Percentiles rank a stretch among this genome's conserved stretches.
These are phyloP conservation scores for Solanum ossicruentum DNA, from an alignment of 257 asterid species.

Conservation along the genomic window DNA sequence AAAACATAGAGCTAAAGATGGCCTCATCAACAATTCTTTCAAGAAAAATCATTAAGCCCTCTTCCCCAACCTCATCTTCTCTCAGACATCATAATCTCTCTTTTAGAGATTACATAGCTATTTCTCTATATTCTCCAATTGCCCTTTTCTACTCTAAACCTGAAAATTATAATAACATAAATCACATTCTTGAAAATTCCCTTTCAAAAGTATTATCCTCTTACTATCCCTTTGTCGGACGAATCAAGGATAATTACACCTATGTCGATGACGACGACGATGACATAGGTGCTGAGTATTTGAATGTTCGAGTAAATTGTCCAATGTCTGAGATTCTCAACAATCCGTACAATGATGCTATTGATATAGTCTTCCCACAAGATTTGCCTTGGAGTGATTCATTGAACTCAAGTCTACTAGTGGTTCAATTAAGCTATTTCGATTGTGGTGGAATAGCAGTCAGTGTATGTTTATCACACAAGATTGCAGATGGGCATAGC, in stretches of 20 bases:
- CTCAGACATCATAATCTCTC: background rate
- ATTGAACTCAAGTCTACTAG: background rate
- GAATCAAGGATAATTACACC: background rate
- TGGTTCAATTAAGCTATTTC: background rate
- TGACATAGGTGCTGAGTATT: background rate
- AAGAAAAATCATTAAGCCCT: background rate
- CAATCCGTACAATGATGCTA: background rate
- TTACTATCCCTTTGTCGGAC: background rate
- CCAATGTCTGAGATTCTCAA: background rate
- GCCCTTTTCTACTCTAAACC: background rate
- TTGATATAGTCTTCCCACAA: background rate
- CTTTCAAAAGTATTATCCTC: background rate
- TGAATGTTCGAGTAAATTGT: background rate
- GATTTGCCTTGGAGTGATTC: background rate
- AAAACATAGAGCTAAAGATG: background rate
- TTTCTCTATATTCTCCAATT: rapidly evolving
- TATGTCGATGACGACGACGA: background rate
- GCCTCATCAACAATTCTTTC: background rate
- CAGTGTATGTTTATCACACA: background rate
- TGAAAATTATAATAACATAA: background rate
- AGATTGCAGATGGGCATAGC: background rate
- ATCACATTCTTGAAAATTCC: background rate
- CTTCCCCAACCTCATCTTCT: background rate
- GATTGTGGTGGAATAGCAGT: background rate
- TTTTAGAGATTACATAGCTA: background rate